These are phyloP conservation scores for Podaxis mareebaensis DNA, from an alignment of 768 basidiomycete species.

Conservation along the genomic window DNA sequence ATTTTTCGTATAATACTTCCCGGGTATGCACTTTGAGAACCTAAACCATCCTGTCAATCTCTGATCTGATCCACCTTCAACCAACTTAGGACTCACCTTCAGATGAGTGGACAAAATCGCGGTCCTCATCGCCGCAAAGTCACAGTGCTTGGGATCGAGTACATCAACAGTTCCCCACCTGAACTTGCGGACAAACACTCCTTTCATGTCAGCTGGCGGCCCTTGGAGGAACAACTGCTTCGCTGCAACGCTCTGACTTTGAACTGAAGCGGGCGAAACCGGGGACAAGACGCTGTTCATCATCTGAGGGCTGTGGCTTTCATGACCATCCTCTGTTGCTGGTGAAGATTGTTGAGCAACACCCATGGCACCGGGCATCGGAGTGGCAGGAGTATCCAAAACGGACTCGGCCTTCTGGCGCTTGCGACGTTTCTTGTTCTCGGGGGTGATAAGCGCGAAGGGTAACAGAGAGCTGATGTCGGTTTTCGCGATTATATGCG, in stretches of 20 bases:
- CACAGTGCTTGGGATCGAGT: constrained; percentile 82
- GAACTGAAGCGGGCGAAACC: constrained; percentile 36
- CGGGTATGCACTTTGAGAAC: constrained; percentile 80
- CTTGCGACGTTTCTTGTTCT: constrained; percentile 44
- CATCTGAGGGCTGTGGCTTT: constrained; percentile 19
- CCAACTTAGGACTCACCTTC: constrained; percentile 52
- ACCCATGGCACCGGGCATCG: constrained; percentile 11
- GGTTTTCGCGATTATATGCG: constrained; percentile 60
- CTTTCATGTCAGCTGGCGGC: constrained; percentile 68
- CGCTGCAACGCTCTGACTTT: constrained; percentile 27
- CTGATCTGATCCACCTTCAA: neutral
- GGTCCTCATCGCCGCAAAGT: constrained; percentile 83
- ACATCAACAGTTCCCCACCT: constrained; percentile 91
- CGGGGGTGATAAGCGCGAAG: constrained; percentile 80
- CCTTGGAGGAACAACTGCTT: constrained; percentile 45
- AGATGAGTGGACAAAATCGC: constrained; percentile 84
- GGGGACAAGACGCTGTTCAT: constrained; percentile 29
- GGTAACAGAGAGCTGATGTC: constrained; percentile 64
- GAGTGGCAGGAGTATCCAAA: constrained; percentile 30
- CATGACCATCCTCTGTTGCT: constrained; percentile 42
- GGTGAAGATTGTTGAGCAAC: constrained; percentile 30
- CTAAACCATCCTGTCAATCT: constrained; percentile 36
- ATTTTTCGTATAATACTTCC: constrained; percentile 92
- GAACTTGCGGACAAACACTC: constrained; percentile 76
- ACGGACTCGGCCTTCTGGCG: constrained; percentile 32